Base-by-base conservation (phyloP, 108 stramenopile species). In the Cyclotella atomus region DNA sequence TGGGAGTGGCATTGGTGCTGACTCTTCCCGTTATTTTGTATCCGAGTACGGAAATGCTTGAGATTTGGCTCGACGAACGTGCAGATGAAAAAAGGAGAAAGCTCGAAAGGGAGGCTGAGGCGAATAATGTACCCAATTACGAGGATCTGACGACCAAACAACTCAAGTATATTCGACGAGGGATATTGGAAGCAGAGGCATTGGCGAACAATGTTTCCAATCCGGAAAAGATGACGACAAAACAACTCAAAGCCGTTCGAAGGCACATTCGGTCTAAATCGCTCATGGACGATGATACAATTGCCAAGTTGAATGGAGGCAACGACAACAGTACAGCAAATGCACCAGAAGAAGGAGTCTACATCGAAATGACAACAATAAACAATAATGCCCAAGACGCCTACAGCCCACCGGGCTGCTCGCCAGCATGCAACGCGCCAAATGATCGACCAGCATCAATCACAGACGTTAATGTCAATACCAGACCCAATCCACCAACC, bases 21-120 rank as follows among this genome's bases (percentile, higher is more conserved):
- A 82, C 81, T 47, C 76, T 82, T 8, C 81, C 81, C 9, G 81
- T 82, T 63, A 82, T 82, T 35, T 65, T 82, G 2, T 82, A 77
- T 73, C 81, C 81, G 5, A 77, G 76, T 73, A 82, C 81, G 20
- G 62, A 82, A 57, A 74, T 82, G 73, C 47, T 82, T 55, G 81
- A 82, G 34, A 59, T 82, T 43, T 80, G 73, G 79, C 61, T 80
- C 21, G 79, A 80, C 41, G 74, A 80, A 71, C 59, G 79, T 9
- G 68, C 68, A 16, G 79, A 75, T 30, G 75, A 76, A 44, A 69
- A 73, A 54, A 61, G 52, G 25, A 71, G 57, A 34, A 71, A 71
- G 56, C 55, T 67, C 29, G 61, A 65, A 43, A 60, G 27, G 30
- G 74, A 50, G 2, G 53, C 55, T 1, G 32, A 10, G 63, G 61